Conservation (phyloP, 2,329 filamentous ascomycete species). For the Sporothrix euskadiensis region DNA sequence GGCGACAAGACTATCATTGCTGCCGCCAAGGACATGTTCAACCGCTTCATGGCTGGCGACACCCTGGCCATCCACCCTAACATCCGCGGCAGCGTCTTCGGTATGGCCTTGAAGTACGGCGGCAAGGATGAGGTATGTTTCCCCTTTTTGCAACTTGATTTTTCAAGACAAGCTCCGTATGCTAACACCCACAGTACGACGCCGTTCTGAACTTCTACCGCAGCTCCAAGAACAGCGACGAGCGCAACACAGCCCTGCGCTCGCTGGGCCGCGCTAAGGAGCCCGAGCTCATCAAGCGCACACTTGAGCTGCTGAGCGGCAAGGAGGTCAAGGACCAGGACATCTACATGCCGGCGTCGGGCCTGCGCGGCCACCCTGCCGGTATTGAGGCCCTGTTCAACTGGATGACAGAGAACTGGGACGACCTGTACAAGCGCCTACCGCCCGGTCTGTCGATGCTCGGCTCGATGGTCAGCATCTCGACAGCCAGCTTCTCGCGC, state of each 20-base stretch:
- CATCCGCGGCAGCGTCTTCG: conserved; percentile 82
- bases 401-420: conserved; percentile 89
- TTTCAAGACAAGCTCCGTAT: not conserved
- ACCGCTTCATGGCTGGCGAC: conserved; percentile 78
- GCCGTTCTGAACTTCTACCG: conserved; percentile 73
- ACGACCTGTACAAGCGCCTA: conserved; percentile 74
- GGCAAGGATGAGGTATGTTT: conserved; percentile 71
- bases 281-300: conserved; percentile 77
- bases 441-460: conserved; percentile 87
- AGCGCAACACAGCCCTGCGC: conserved; percentile 88
- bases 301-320: conserved; percentile 71
- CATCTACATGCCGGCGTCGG: conserved; percentile 82
- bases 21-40: conserved; percentile 87
- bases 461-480: conserved; percentile 78
- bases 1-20: conserved; percentile 77
- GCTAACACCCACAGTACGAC: conserved; percentile 61
- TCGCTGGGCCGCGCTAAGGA: conserved; percentile 76
- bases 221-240: conserved; percentile 73
- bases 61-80: conserved; percentile 85
- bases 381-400: conserved; percentile 78
- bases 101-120: conserved; percentile 79
- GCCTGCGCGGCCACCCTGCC: conserved; percentile 72
- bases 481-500: conserved; percentile 77
- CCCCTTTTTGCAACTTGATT: not conserved
- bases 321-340: conserved; percentile 91